phyloP scores from a whole-genome alignment of 345 rosid species.

The Fremontodendron californicum region DNA sequence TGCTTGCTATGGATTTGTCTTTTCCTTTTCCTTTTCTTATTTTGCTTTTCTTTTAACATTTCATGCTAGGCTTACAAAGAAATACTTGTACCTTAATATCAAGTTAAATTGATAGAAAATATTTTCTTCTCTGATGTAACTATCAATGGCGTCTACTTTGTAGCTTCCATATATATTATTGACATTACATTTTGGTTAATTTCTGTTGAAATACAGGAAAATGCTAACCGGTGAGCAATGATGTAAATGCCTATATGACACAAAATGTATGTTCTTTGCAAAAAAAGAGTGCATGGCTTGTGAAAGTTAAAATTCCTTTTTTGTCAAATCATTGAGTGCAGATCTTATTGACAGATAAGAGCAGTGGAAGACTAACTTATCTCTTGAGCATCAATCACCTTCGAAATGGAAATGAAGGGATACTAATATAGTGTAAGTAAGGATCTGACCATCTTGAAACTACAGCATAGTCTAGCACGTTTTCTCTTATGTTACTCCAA shows the following conservation, averaged over 20 bases:
- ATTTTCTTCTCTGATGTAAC: background rate
- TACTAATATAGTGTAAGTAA: background rate
- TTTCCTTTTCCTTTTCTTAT: background rate
- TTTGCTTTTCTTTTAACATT: background rate
- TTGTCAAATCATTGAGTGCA: background rate
- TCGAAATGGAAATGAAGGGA: background rate
- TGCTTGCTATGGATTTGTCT: background rate
- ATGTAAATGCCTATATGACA: background rate
- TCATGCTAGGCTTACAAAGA: background rate
- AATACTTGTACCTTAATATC: background rate
- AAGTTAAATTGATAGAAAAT: background rate
- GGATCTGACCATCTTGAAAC: constrained; percentile 2
- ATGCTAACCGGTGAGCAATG: background rate
- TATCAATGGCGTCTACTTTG: background rate
- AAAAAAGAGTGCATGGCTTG: constrained; percentile 1
- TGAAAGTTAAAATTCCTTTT: background rate
- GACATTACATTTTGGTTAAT: background rate
- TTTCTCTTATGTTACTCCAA: no score
- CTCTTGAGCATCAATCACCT: background rate
- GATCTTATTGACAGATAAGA: background rate
- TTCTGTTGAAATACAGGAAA: constrained; percentile 5
- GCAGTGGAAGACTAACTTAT: background rate
- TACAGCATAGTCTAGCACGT: background rate
- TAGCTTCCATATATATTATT: background rate
- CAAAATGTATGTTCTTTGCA: background rate